phyloP scores from a whole-genome alignment of 495 filamentous ascomycete species.

The Xylaria acuta region DNA sequence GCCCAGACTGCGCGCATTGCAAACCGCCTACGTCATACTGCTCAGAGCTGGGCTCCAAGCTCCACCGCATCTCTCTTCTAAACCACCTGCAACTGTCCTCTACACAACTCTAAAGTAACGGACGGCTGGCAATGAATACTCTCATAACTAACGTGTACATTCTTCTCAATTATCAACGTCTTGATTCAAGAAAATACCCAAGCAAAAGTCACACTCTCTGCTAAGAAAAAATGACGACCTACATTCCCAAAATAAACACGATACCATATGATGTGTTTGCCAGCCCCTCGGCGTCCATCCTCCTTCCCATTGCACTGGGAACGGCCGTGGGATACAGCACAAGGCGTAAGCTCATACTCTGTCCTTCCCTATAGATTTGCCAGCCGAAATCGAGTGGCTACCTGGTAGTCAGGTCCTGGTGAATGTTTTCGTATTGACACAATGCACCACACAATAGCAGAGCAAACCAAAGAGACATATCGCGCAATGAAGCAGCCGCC shows the following conservation, averaged over 20 bases:
- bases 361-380: not conserved
- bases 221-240: slow-evolving; percentile 65
- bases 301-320: slow-evolving; percentile 71
- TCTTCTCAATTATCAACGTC: not conserved
- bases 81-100: not conserved
- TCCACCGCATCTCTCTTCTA: not conserved
- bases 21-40: slow-evolving; percentile 19
- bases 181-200: not conserved
- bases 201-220: not conserved
- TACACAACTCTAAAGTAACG: not conserved
- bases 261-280: slow-evolving; percentile 69
- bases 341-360: slow-evolving; percentile 53
- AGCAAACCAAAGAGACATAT: slow-evolving; percentile 68
- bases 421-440: not conserved
- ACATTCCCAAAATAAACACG: slow-evolving; percentile 62
- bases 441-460: slow-evolving; percentile 46
- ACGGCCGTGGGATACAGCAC: slow-evolving; percentile 67
- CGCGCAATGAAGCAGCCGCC: slow-evolving; percentile 77
- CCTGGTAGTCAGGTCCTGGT: not conserved
- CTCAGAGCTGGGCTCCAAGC: not conserved
- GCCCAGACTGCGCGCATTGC: not conserved
- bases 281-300: slow-evolving; percentile 68
- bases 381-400: not conserved
- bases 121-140: not conserved
- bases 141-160: not conserved